Evolutionary conservation across 2,329 filamentous ascomycete species (phyloP).

Genomic region (Alternaria angustiovoidea): DNA sequence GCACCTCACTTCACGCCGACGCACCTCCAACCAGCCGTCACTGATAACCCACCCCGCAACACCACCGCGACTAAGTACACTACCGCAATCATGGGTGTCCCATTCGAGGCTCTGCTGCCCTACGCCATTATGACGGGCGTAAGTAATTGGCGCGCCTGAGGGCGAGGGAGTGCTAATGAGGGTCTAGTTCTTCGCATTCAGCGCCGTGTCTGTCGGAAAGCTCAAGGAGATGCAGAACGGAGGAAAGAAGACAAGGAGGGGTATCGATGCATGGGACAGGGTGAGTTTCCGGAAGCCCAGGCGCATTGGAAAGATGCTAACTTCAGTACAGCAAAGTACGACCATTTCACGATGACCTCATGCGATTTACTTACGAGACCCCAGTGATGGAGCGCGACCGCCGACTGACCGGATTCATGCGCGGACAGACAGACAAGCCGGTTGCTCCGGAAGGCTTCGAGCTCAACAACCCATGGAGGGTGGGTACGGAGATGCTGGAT

Average conservation of each 20-base stretch:
- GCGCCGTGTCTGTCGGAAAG: conserved; percentile 65
- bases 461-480: conserved; percentile 73
- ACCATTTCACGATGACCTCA: conserved; percentile 44
- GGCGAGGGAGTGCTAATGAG: conserved; percentile 27
- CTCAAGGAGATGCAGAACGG: conserved; percentile 69
- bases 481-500: conserved; percentile 48
- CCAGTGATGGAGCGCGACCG: conserved; percentile 73
- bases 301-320: conserved; percentile 50
- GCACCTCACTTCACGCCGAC: conserved; percentile 24
- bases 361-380: conserved; percentile 37
- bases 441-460: conserved; percentile 69
- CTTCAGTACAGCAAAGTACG: conserved; percentile 62
- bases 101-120: conserved; percentile 71
- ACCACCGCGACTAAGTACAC: conserved; percentile 32
- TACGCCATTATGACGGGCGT: conserved; percentile 70
- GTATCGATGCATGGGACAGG: conserved; percentile 70
- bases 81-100: conserved; percentile 66
- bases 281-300: conserved; percentile 53
- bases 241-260: conserved; percentile 67
- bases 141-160: conserved; percentile 45
- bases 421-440: conserved; percentile 68
- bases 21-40: conserved; percentile 24
- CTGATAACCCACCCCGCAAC: conserved; percentile 29
- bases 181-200: conserved; percentile 67
- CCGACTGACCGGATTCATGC: conserved; percentile 66